Percentiles rank a stretch among this genome's conserved stretches.
Conservation (phyloP, 345 rosid species). For the Alliaria petiolata region DNA sequence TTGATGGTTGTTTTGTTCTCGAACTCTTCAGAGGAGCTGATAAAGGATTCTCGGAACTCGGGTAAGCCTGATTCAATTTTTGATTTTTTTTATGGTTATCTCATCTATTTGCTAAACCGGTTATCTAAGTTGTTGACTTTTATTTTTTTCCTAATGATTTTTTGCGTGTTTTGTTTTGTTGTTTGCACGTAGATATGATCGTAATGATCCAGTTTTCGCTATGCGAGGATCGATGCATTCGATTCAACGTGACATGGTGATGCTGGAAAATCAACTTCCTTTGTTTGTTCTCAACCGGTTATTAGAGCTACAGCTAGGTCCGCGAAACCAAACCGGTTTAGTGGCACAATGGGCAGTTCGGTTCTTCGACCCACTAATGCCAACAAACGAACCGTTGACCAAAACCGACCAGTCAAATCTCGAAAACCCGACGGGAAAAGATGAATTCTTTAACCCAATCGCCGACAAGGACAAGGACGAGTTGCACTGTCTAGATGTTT, state of each 20-base stretch:
- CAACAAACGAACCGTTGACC: slow-evolving; percentile 72
- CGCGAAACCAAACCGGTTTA: slow-evolving; percentile 52
- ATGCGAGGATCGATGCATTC: slow-evolving; percentile 88
- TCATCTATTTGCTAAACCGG: neutral
- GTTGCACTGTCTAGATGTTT: slow-evolving; percentile 79
- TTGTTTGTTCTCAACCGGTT: slow-evolving; percentile 65
- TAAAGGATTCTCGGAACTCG: slow-evolving; percentile 58
- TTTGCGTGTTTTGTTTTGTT: neutral
- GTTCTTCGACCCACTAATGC: slow-evolving; percentile 81
- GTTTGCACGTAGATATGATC: slow-evolving; percentile 36
- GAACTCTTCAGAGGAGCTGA: slow-evolving; percentile 76
- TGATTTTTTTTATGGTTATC: neutral
- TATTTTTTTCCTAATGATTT: neutral
- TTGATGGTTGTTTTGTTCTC: slow-evolving; percentile 77
- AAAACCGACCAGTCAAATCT: slow-evolving; percentile 4
- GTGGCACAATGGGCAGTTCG: slow-evolving; percentile 56
- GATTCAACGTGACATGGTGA: slow-evolving; percentile 82
- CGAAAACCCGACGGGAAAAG: no score
- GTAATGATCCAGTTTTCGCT: slow-evolving; percentile 76
- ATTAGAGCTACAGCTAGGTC: slow-evolving; percentile 57
- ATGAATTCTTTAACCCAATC: no score
- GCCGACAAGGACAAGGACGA: slow-evolving; percentile 39
- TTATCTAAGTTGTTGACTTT: neutral
- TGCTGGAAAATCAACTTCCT: slow-evolving; percentile 87
- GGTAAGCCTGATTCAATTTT: slow-evolving; percentile 11